A percentile compares a stretch with the other conserved stretches of the same genome.
Evolutionary conservation across 306 rosid genomes (phyloP).

Genomic region (Calophaca sinica): DNA sequence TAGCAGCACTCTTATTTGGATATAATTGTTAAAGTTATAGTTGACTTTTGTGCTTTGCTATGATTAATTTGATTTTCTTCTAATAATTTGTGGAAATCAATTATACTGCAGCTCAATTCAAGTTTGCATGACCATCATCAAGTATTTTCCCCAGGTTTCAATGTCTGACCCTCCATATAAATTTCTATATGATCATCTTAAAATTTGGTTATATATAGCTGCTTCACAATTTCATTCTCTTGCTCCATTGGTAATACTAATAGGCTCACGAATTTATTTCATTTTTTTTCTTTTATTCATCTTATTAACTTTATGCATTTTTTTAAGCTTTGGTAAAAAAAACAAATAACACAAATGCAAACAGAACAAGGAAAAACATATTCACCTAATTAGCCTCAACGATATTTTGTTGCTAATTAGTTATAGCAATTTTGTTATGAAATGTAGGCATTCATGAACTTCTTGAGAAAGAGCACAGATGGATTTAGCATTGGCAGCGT

Average conservation of each 20-base stretch:
- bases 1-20: no score
- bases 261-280: no score
- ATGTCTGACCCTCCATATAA: not conserved
- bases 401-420: not conserved
- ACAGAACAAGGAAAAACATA: not conserved
- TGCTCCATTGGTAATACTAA: no score
- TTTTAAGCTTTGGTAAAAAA: no score
- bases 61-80: not conserved
- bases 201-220: no score
- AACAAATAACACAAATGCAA: no score
- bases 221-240: no score
- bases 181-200: no score
- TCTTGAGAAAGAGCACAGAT: slow-evolving; percentile 73
- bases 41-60: not conserved
- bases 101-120: slow-evolving; percentile 74
- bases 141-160: slow-evolving; percentile 88
- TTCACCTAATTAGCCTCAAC: not conserved
- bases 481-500: slow-evolving; percentile 82
- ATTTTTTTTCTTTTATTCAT: no score
- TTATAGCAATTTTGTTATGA: not conserved
- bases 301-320: no score
- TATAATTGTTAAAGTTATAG: no score
- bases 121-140: slow-evolving; percentile 75
- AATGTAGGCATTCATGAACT: slow-evolving; percentile 78
- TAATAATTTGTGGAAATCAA: slow-evolving; percentile 15